Conservation (phyloP, 1,284 basidiomycete species). For the Irpex sp. region DNA sequence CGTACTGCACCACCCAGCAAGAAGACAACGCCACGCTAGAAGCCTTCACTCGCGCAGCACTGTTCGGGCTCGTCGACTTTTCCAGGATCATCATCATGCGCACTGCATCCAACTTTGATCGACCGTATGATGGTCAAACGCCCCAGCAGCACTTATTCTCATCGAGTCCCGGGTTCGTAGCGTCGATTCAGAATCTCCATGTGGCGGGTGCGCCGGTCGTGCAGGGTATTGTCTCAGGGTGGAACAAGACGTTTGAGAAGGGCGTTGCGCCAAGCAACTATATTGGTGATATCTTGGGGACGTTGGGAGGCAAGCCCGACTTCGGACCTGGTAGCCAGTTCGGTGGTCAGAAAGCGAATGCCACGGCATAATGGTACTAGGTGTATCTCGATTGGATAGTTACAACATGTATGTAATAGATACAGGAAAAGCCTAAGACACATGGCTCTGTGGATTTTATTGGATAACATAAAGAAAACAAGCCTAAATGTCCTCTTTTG, state of each 20-base stretch:
- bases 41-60: conserved; percentile 37
- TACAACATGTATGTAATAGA: no score
- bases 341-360: not conserved
- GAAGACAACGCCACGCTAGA: conserved; percentile 48
- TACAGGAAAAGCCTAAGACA: no score
- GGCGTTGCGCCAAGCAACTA: conserved; percentile 29
- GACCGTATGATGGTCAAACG: conserved; percentile 28
- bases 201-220: conserved; percentile 29
- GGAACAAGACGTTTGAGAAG: conserved; percentile 23
- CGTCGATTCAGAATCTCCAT: conserved; percentile 26
- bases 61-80: conserved; percentile 39
- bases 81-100: conserved; percentile 42
- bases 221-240: conserved; percentile 26
- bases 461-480: no score
- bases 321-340: conserved; percentile 11
- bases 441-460: no score
- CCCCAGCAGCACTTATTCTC: conserved; percentile 22
- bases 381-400: no score
- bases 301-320: conserved; percentile 4
- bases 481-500: no score
- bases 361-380: not conserved
- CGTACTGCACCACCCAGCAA: conserved; percentile 42
- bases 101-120: conserved; percentile 42
- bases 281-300: conserved; percentile 27
- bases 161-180: conserved; percentile 18